phyloP scores from a whole-genome alignment of 139 green algal species.

The Picochlorum sp. region DNA sequence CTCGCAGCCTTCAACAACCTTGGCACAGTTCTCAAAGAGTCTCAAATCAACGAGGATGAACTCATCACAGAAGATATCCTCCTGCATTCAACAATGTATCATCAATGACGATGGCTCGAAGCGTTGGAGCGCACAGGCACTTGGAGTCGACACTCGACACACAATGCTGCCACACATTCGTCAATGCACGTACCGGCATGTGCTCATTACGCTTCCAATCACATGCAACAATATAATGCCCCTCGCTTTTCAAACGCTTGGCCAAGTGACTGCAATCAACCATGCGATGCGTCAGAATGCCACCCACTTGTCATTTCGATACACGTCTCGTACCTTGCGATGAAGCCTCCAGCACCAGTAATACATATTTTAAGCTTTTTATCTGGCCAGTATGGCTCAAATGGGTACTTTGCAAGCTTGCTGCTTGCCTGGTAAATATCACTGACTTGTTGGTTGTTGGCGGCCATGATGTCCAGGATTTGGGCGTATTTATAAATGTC shows the following conservation, averaged over 20 bases:
- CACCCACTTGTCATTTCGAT: neutral
- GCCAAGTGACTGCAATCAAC: constrained; percentile 65
- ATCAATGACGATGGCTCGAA: neutral
- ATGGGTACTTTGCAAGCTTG: constrained; percentile 71
- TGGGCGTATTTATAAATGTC: too few species aligned
- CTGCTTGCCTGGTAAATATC: constrained; percentile 23
- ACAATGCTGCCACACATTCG: neutral
- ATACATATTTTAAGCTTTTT: constrained; percentile 90
- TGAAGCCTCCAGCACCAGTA: constrained; percentile 85
- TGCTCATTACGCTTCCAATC: constrained; percentile 99
- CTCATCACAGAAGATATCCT: constrained; percentile 98
- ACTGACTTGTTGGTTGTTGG: constrained; percentile 12
- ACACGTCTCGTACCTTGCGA: constrained; percentile 20
- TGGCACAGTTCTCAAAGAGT: constrained; percentile 93
- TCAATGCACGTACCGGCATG: constrained; percentile 66
- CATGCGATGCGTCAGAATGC: too few species aligned
- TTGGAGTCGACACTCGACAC: constrained; percentile 1
- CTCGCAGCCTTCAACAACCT: constrained; percentile 73
- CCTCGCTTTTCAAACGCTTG: constrained; percentile 90
- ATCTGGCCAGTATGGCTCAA: constrained; percentile 77
- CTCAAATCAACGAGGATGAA: constrained; percentile 98
- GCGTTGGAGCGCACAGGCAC: neutral
- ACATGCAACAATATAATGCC: constrained; percentile 90
- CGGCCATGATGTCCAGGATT: neutral
- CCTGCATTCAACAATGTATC: constrained; percentile 41